Evolutionary conservation across 192 early-diverging fungal species (phyloP).

Genomic region (Jimgerdemannia flammicorona): DNA sequence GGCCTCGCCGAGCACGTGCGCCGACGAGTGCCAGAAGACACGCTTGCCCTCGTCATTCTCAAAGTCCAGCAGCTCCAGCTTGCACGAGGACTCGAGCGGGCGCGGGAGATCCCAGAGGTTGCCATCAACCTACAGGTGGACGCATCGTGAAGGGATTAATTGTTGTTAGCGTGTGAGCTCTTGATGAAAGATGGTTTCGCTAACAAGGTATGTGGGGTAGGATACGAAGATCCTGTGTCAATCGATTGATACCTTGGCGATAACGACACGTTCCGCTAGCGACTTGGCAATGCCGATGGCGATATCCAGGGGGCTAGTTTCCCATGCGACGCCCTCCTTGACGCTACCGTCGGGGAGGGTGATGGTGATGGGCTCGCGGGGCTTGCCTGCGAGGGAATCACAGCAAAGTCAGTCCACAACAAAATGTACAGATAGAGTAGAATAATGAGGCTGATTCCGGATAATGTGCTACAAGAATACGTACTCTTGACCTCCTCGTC

Average conservation of each 20-base stretch:
- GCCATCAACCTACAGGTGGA: constrained; percentile 53
- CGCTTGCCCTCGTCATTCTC: constrained; percentile 87
- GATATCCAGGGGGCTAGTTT: constrained; percentile 93
- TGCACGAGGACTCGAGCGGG: constrained; percentile 77
- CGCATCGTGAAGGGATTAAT: not conserved
- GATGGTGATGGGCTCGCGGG: constrained; percentile 73
- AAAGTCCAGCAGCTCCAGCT: constrained; percentile 91
- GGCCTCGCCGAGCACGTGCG: constrained; percentile 95
- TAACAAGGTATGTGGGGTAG: not conserved
- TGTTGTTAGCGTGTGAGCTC: not conserved
- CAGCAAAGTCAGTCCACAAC: not conserved
- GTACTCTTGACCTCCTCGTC: constrained; percentile 63
- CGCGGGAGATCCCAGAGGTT: constrained; percentile 85
- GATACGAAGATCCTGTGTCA: not conserved
- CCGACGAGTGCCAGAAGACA: constrained; percentile 99
- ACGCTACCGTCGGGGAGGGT: constrained; percentile 84
- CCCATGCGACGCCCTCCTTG: constrained; percentile 84
- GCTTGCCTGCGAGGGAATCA: constrained; percentile 50
- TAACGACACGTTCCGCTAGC: constrained; percentile 84
- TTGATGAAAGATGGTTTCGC: not conserved
- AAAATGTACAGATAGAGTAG: not conserved
- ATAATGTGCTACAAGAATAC: constrained; percentile 1
- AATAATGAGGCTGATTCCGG: not conserved
- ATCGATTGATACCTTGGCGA: constrained; percentile 72
- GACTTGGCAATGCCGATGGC: constrained; percentile 87